Evolutionary conservation across 2,329 filamentous ascomycete species (phyloP).

Genomic region (Lasiodiplodia gonubiensis): DNA sequence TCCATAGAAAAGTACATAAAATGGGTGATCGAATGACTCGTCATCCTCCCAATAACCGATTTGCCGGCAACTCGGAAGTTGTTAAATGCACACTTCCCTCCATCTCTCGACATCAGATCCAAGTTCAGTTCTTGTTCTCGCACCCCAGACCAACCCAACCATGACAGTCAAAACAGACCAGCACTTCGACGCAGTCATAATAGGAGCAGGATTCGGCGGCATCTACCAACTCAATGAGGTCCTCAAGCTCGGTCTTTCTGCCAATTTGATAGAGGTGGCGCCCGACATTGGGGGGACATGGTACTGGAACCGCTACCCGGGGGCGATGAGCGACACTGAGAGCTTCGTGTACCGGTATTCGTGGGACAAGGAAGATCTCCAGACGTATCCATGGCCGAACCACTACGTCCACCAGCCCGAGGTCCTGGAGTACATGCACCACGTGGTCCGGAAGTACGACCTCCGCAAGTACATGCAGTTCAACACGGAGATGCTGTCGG

Average conservation of each 20-base stretch:
- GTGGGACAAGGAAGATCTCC: constrained; percentile 43
- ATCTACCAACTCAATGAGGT: constrained; percentile 38
- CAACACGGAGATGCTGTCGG: constrained; percentile 45
- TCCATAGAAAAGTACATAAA: not conserved
- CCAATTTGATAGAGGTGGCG: constrained; percentile 35
- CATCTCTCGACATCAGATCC: too few species aligned
- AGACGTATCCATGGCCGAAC: constrained; percentile 44
- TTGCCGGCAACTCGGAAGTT: not conserved
- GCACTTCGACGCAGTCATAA: constrained; percentile 34
- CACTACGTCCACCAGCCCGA: constrained; percentile 46
- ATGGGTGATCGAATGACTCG: not conserved
- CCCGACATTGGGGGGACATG: constrained; percentile 36
- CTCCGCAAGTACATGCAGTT: constrained; percentile 49
- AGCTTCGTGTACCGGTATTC: constrained; percentile 41
- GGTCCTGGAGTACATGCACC: constrained; percentile 42
- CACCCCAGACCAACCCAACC: not conserved
- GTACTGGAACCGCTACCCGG: constrained; percentile 41
- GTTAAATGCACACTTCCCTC: too few species aligned
- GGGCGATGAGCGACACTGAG: constrained; percentile 31
- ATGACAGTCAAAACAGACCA: not conserved
- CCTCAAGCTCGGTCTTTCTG: constrained; percentile 36
- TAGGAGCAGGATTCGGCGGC: constrained; percentile 40
- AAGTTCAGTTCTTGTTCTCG: not conserved
- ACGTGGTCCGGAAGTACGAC: constrained; percentile 42
- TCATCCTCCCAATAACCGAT: not conserved